phyloP scores from a whole-genome alignment of 2,329 filamentous ascomycete species.

The Neopestalotiopsis rosae region DNA sequence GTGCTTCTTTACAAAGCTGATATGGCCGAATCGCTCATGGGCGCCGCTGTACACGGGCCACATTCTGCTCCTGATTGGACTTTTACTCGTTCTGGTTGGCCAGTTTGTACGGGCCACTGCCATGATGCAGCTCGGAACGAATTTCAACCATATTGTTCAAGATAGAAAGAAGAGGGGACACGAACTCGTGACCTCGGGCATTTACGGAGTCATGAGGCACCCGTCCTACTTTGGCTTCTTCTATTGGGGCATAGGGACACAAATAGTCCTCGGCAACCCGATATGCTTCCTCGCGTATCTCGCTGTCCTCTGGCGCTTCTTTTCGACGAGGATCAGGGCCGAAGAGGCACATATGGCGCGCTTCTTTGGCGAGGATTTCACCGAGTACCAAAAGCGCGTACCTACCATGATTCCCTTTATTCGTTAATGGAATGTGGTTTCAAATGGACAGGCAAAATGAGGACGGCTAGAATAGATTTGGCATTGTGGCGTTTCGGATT shows the following conservation, averaged over 20 bases:
- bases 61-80: slow-evolving; percentile 58
- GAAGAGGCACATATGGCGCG: slow-evolving; percentile 80
- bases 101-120: slow-evolving; percentile 80
- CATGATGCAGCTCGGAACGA: slow-evolving; percentile 87
- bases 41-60: slow-evolving; percentile 49
- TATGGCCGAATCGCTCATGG: slow-evolving; percentile 58
- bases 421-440: slow-evolving; percentile 21
- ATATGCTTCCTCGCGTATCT: slow-evolving; percentile 78
- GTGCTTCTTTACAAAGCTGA: slow-evolving; percentile 64
- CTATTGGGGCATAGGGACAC: slow-evolving; percentile 96
- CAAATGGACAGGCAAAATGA: neutral
- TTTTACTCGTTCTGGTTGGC: slow-evolving; percentile 69
- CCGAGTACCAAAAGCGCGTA: slow-evolving; percentile 73
- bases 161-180: slow-evolving; percentile 72
- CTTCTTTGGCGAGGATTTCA: slow-evolving; percentile 88
- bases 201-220: slow-evolving; percentile 80
- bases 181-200: slow-evolving; percentile 78
- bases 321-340: slow-evolving; percentile 71
- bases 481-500: neutral
- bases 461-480: neutral
- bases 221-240: slow-evolving; percentile 98
- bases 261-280: slow-evolving; percentile 85
- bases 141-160: slow-evolving; percentile 91
- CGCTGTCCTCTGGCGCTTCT: slow-evolving; percentile 84
- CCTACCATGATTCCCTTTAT: slow-evolving; percentile 84